Conservation (phyloP, 495 filamentous ascomycete species). For the Hypomontagnella submonticulosa region DNA sequence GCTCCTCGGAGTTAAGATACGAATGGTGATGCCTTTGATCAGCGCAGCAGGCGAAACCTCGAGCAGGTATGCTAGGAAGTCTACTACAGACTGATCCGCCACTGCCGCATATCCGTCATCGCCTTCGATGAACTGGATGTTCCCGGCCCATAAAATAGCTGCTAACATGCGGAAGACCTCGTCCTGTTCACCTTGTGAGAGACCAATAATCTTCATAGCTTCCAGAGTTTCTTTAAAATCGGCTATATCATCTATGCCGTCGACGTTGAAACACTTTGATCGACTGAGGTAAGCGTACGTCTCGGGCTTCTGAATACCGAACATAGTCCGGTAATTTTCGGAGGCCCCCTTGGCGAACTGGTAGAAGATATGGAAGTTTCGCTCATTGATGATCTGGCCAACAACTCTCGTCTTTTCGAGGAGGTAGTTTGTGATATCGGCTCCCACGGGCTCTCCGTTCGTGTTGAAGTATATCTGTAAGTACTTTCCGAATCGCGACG, state of each 20-base stretch:
- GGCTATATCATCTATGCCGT: slow-evolving; percentile 88
- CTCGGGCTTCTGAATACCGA: slow-evolving; percentile 89
- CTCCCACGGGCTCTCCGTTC: slow-evolving; percentile 92
- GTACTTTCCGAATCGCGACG: slow-evolving; percentile 97
- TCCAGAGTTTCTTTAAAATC: slow-evolving; percentile 94
- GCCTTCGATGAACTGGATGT: slow-evolving; percentile 87
- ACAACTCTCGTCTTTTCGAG: slow-evolving; percentile 96
- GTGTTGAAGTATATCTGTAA: slow-evolving; percentile 96
- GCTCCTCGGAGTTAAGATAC: slow-evolving; percentile 88
- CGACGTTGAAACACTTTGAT: slow-evolving; percentile 93
- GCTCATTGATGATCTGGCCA: slow-evolving; percentile 93
- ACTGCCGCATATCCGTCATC: slow-evolving; percentile 89
- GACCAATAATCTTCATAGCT: slow-evolving; percentile 94
- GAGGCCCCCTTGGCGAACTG: slow-evolving; percentile 97
- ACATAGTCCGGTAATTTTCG: slow-evolving; percentile 82
- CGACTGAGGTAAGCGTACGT: slow-evolving; percentile 95
- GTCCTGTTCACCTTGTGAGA: slow-evolving; percentile 90
- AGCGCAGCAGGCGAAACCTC: slow-evolving; percentile 85
- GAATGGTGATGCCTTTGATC: slow-evolving; percentile 87
- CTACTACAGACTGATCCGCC: slow-evolving; percentile 85
- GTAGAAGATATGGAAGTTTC: slow-evolving; percentile 99
- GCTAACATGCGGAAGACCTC: slow-evolving; percentile 97
- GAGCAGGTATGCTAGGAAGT: slow-evolving; percentile 93
- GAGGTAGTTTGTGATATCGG: slow-evolving; percentile 98
- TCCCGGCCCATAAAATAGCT: slow-evolving; percentile 93